phyloP scores from a whole-genome alignment of 768 basidiomycete species.

The Galerina marginata region DNA sequence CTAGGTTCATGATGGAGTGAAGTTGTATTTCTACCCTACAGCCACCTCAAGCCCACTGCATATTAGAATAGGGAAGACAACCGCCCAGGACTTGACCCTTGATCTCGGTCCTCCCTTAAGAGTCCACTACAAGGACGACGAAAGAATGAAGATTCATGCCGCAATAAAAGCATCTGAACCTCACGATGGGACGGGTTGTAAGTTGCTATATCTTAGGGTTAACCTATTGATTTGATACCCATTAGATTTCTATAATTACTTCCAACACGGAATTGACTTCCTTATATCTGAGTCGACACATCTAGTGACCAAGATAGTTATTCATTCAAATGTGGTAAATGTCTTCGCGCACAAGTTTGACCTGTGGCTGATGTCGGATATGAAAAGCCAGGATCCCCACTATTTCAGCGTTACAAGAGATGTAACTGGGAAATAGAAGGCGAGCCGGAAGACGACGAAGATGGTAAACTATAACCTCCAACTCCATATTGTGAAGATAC shows the following conservation, averaged over 20 bases:
- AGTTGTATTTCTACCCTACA: slow-evolving; percentile 68
- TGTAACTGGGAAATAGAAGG: slow-evolving; percentile 92
- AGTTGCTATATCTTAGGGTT: slow-evolving; percentile 28
- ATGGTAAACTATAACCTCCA: slow-evolving; percentile 48
- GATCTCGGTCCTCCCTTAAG: slow-evolving; percentile 82
- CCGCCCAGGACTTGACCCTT: slow-evolving; percentile 78
- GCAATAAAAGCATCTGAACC: slow-evolving; percentile 38
- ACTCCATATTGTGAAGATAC: not conserved
- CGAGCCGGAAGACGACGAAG: slow-evolving; percentile 81
- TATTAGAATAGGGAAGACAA: slow-evolving; percentile 74
- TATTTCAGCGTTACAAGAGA: slow-evolving; percentile 91
- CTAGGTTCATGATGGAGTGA: slow-evolving; percentile 80
- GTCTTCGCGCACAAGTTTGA: not conserved
- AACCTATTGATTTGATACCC: slow-evolving; percentile 5
- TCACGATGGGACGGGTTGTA: slow-evolving; percentile 57
- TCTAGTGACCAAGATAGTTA: slow-evolving; percentile 80
- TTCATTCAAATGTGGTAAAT: slow-evolving; percentile 87
- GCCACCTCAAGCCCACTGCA: slow-evolving; percentile 51
- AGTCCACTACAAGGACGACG: slow-evolving; percentile 87
- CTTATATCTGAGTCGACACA: slow-evolving; percentile 76
- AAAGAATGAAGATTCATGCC: slow-evolving; percentile 84
- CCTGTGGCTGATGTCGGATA: not conserved
- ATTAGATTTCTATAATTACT: slow-evolving; percentile 91
- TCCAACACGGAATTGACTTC: slow-evolving; percentile 90
- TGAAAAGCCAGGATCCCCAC: slow-evolving; percentile 78